A percentile compares a stretch with the other conserved stretches of the same genome.
Evolutionary conservation across 495 filamentous ascomycete genomes (phyloP).

Genomic region (Venustampulla echinocandica): DNA sequence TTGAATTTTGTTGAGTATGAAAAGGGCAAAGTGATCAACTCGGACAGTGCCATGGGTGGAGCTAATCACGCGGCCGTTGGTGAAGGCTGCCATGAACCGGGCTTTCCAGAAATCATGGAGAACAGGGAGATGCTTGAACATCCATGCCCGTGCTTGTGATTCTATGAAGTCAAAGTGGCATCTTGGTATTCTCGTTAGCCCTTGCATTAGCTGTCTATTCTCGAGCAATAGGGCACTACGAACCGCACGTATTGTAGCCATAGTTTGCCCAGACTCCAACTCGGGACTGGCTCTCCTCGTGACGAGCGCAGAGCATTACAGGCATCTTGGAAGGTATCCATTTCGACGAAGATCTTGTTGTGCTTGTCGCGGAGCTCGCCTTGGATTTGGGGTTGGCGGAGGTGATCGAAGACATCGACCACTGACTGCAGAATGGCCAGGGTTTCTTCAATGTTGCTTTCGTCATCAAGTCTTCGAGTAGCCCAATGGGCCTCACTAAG

Average conservation of each 20-base stretch:
- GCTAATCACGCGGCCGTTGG: background rate
- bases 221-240: background rate
- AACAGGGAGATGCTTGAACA: slow-evolving; percentile 19
- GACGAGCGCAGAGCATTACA: slow-evolving; percentile 8
- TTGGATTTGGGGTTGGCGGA: slow-evolving; percentile 19
- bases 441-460: slow-evolving; percentile 28
- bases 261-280: slow-evolving; percentile 18
- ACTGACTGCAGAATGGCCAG: slow-evolving; percentile 25
- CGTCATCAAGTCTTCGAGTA: slow-evolving; percentile 24
- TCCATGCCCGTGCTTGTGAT: slow-evolving; percentile 27
- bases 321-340: slow-evolving; percentile 19
- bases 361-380: slow-evolving; percentile 24
- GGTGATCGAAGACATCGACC: slow-evolving; percentile 28
- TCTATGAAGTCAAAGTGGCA: slow-evolving; percentile 24
- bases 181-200: background rate
- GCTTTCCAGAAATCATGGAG: slow-evolving; percentile 21
- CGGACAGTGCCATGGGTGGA: slow-evolving; percentile 18
- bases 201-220: background rate
- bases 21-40: slow-evolving; percentile 22
- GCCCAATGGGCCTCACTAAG: slow-evolving; percentile 29
- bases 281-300: slow-evolving; percentile 1
- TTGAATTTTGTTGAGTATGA: slow-evolving; percentile 18
- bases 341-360: slow-evolving; percentile 26
- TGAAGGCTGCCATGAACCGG: slow-evolving; percentile 1
- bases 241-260: slow-evolving; percentile 26